Evolutionary conservation across 2,329 filamentous ascomycete genomes (phyloP), one percentile per base, ranked within the genome.

Genomic region (Mycosphaerella arachidis): DNA sequence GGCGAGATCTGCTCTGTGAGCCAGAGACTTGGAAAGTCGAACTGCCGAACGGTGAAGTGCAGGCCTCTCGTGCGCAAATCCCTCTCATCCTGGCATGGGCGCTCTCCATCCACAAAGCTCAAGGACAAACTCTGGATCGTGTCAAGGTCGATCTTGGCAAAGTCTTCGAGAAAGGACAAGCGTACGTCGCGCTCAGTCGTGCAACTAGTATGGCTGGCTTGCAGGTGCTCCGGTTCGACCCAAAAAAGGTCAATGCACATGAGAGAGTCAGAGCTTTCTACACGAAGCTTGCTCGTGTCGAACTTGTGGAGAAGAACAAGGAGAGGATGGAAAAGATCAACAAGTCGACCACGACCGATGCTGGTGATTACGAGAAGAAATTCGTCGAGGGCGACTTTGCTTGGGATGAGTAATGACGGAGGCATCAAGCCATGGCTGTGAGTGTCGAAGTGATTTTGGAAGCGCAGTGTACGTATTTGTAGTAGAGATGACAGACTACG

Each of bases 81-180:
- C 94, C 94, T 0, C 81, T 99, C 54, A 97, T 99, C 63, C 81
- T 99, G 31, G 94, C 94, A 0, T 99, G 94, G 94, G 94, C 94
- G 1, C 78, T 99, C 20, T 96, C 92, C 0, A 99, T 99, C 61
- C 94, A 99, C 79, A 99, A 99, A 76, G 94, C 94, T 0, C 93
- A 97, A 73, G 93, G 93, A 1, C 93, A 97, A 74, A 97, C 93
- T 1, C 79, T 97, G 29, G 92, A 96, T 71, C 84, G 93, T 54
- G 94, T 99, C 61, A 96, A 96, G 71, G 94, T 99, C 29, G 92
- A 99, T 72, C 81, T 99, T 0, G 90, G 91, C 31, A 89, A 86
- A 63, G 90, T 96, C 1, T 99, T 99, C 69, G 94, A 99, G 73
- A 97, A 96, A 75, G 94, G 94, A 0, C 94, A 99, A 74, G 94